phyloP scores from a whole-genome alignment of 192 early-diverging fungal species.

The Phlyctochytrium bullatum region DNA sequence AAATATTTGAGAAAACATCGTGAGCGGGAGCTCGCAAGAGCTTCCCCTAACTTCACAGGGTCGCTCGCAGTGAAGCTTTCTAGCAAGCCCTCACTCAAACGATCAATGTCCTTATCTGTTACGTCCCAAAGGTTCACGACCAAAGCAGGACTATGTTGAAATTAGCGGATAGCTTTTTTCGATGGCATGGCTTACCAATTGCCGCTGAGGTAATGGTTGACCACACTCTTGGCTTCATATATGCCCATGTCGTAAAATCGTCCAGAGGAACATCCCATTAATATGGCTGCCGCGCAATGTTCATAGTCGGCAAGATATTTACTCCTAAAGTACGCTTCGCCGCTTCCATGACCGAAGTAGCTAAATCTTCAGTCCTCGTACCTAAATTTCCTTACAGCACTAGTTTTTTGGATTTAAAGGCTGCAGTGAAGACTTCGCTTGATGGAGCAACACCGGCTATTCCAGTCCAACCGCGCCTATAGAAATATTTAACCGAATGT shows the following conservation, averaged over 20 bases:
- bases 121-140: slow-evolving; percentile 99
- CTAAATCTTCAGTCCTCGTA: slow-evolving; percentile 16
- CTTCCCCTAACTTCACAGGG: slow-evolving; percentile 66
- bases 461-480: slow-evolving; percentile 67
- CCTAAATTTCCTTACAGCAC: slow-evolving; percentile 53
- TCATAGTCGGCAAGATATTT: slow-evolving; percentile 62
- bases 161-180: too few relatives aligned
- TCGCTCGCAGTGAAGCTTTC: slow-evolving; percentile 65
- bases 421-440: slow-evolving; percentile 60
- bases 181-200: too few relatives aligned
- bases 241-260: slow-evolving; percentile 69
- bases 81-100: slow-evolving; percentile 73
- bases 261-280: slow-evolving; percentile 97
- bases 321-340: slow-evolving; percentile 75
- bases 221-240: slow-evolving; percentile 85
- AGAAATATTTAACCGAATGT: too few relatives aligned
- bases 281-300: slow-evolving; percentile 72
- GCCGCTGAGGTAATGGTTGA: slow-evolving; percentile 79
- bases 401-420: slow-evolving; percentile 55
- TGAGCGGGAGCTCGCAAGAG: slow-evolving; percentile 67
- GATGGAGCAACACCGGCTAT: slow-evolving; percentile 64
- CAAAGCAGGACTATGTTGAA: slow-evolving; percentile 72
- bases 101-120: slow-evolving; percentile 93
- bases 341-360: slow-evolving; percentile 95
- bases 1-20: slow-evolving; percentile 77